Base-by-base conservation (phyloP, 208 protist genomes). In the Leishmania lainsoni region DNA sequence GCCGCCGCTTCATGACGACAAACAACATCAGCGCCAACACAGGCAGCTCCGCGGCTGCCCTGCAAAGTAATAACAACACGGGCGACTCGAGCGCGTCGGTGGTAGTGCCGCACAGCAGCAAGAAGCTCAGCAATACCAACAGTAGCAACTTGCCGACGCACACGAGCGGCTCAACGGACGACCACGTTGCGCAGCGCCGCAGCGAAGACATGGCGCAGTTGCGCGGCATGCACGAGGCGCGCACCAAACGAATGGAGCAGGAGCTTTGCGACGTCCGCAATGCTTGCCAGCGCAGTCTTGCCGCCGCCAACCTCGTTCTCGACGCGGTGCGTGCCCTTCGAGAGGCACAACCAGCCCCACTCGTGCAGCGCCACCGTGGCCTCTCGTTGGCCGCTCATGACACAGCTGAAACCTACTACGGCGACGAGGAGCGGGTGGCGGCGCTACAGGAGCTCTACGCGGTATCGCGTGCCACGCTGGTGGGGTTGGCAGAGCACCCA, bases 331-430 rank as follows among this genome's bases (percentile, higher is more conserved):
- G 86, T 5, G 86, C 84, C 1, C 84, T 97, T 58, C 83, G 85
- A 16, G 78, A 88, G 14, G 87, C 87, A 51, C 66, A 49, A 48
- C 74, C 90, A 35, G 87, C 82, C 22, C 89, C 85, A 6, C 75
- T 77, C 20, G 80, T 96, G 69, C 77, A 78, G 63, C 77, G 52
- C 59, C 91, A 88, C 82, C 87, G 92, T 22, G 88, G 92, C 48
- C 86, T 97, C 8, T 88, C 81, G 16, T 81, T 97, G 63, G 92
- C 92, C 0, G 92, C 94, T 4, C 91, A 91, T 0, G 91, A 85
- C 35, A 87, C 76, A 9, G 80, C 80, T 16, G 80, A 82, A n/a
- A 54, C 75, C 14, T 83, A 85, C 75, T 81, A 88, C 81, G 78
- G 78, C 48, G 77, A 82, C 32, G 81, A 83, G 68, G 81, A 82